Evolutionary conservation across 805 yeast species (phyloP).

Genomic region (Candida tibetensis): DNA sequence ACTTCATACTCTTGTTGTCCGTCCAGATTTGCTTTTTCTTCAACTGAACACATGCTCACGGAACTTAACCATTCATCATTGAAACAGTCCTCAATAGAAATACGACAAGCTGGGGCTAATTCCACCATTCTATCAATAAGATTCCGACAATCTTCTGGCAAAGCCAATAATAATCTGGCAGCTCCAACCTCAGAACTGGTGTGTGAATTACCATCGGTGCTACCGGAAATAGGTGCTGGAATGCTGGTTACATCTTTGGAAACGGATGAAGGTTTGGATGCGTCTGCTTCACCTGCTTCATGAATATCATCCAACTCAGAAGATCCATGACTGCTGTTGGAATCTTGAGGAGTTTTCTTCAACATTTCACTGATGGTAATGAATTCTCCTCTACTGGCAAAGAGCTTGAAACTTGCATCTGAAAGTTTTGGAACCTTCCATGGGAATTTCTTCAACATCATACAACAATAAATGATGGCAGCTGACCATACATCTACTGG

Average conservation of each 20-base stretch:
- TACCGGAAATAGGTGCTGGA: too few relatives aligned
- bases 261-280: slow-evolving; percentile 9
- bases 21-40: slow-evolving; percentile 37
- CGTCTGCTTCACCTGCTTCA: slow-evolving; percentile 6
- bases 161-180: slow-evolving; percentile 63
- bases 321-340: slow-evolving; percentile 11
- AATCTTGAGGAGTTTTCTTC: slow-evolving; percentile 47
- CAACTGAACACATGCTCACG: slow-evolving; percentile 68
- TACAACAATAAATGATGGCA: slow-evolving; percentile 88
- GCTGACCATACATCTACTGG: slow-evolving; percentile 95
- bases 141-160: slow-evolving; percentile 66
- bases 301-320: slow-evolving; percentile 11
- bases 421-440: slow-evolving; percentile 88
- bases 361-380: slow-evolving; percentile 60
- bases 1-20: slow-evolving; percentile 37
- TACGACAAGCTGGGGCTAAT: slow-evolving; percentile 81
- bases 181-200: slow-evolving; percentile 71
- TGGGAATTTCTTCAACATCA: slow-evolving; percentile 88
- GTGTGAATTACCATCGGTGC: slow-evolving; percentile 44
- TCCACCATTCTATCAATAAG: slow-evolving; percentile 76
- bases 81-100: slow-evolving; percentile 76
- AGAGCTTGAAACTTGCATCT: slow-evolving; percentile 80
- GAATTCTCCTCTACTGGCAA: slow-evolving; percentile 68
- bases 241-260: slow-evolving; percentile 3
- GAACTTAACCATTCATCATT: slow-evolving; percentile 65